phyloP scores from a whole-genome alignment of 495 filamentous ascomycete genomes.

The Ramalina intermedia region DNA sequence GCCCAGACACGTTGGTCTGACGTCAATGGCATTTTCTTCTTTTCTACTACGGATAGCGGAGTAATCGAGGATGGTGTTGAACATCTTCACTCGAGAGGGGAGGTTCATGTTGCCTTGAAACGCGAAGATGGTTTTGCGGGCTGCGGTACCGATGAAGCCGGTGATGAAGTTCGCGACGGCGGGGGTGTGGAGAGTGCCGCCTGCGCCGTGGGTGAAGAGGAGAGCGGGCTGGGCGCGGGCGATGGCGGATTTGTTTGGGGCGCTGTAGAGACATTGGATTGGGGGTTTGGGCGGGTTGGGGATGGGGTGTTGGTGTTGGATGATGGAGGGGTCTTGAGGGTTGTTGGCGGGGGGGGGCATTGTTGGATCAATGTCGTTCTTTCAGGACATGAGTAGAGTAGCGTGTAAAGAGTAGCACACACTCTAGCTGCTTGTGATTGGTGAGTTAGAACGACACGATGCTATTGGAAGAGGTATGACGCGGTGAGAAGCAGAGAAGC shows the following conservation, averaged over 20 bases:
- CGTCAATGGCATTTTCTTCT: not conserved
- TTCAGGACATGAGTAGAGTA: not conserved
- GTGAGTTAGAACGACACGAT: not conserved
- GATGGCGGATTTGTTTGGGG: not conserved
- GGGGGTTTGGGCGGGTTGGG: slow-evolving; percentile 1
- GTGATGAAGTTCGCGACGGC: slow-evolving; percentile 20
- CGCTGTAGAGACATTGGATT: slow-evolving; percentile 2
- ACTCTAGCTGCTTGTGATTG: not conserved
- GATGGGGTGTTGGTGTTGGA: not conserved
- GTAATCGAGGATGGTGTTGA: slow-evolving; percentile 14
- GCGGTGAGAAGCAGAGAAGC: too few relatives aligned
- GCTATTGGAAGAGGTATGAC: too few relatives aligned
- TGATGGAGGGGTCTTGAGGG: not conserved
- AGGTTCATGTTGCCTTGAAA: slow-evolving; percentile 28
- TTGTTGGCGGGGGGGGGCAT: not conserved
- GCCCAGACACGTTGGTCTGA: slow-evolving; percentile 11
- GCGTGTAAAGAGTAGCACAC: not conserved
- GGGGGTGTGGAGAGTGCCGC: slow-evolving; percentile 19
- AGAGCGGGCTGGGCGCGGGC: slow-evolving; percentile 4
- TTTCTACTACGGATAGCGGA: not conserved
- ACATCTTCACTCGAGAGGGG: slow-evolving; percentile 18
- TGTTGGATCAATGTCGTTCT: not conserved
- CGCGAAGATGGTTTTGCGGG: slow-evolving; percentile 9
- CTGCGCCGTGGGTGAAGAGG: slow-evolving; percentile 29
- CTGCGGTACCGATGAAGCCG: slow-evolving; percentile 15